Conservation (phyloP, 2,329 filamentous ascomycete species). For the Calonectria naviculata region DNA sequence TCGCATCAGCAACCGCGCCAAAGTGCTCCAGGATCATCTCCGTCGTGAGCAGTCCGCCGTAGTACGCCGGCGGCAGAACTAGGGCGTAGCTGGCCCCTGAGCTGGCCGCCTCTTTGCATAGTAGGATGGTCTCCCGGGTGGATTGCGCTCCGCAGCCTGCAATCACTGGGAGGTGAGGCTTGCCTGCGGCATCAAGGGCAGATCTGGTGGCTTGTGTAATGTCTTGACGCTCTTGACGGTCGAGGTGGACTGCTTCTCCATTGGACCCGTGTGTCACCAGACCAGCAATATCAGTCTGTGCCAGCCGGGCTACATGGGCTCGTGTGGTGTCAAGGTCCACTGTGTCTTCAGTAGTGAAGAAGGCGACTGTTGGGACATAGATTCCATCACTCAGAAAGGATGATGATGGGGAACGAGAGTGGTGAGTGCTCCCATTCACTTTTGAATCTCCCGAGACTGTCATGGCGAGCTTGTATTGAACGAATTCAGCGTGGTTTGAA, state of each 20-base stretch:
- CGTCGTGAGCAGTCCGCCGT: constrained; percentile 68
- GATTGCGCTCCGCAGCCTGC: constrained; percentile 78
- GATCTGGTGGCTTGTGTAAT: constrained; percentile 71
- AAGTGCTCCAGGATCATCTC: constrained; percentile 72
- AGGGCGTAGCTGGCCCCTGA: constrained; percentile 76
- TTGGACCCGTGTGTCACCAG: constrained; percentile 79
- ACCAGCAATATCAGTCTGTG: constrained; percentile 71
- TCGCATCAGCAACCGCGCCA: constrained; percentile 66
- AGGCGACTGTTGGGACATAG: constrained; percentile 73
- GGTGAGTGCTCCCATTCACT: background rate
- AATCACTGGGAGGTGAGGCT: constrained; percentile 68
- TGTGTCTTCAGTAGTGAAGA: constrained; percentile 67
- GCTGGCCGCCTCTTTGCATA: constrained; percentile 72
- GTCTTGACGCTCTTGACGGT: constrained; percentile 71
- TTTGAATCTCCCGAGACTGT: constrained; percentile 16
- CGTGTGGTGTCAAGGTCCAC: constrained; percentile 64
- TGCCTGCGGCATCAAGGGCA: constrained; percentile 68
- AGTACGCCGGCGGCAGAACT: constrained; percentile 77
- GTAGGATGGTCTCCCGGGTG: constrained; percentile 72
- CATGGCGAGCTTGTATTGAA: background rate
- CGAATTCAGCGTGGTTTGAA: background rate
- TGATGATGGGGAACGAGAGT: background rate
- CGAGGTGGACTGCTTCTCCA: constrained; percentile 78
- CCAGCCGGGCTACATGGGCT: constrained; percentile 68
- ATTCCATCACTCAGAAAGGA: constrained; percentile 52